These are phyloP conservation scores for Astragalus glycyphyllos DNA, from an alignment of 306 rosid species.

Conservation along the genomic window DNA sequence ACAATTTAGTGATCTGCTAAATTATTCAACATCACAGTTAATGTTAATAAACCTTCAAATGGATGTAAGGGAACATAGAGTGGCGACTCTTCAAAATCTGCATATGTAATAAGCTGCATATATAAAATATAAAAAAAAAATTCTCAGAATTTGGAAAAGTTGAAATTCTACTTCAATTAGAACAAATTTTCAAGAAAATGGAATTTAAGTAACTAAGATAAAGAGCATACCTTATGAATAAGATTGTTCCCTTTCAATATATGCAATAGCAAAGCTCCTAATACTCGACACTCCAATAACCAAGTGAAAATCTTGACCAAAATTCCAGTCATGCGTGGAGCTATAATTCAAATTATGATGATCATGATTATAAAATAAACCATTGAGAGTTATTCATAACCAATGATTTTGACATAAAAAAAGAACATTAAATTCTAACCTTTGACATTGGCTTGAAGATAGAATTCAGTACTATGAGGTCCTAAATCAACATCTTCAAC, in stretches of 20 bases:
- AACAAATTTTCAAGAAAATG: conserved; percentile 8
- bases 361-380: not conserved
- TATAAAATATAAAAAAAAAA: not conserved
- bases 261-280: conserved; percentile 61
- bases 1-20: not conserved
- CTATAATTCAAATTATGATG: conserved; percentile 48
- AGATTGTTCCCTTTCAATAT: conserved; percentile 71
- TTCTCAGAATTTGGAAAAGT: not conserved
- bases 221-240: conserved; percentile 66
- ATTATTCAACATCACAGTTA: conserved; percentile 2
- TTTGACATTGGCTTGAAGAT: conserved; percentile 80
- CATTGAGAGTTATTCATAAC: not conserved
- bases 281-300: conserved; percentile 67
- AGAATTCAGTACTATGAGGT: conserved; percentile 64
- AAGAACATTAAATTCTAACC: conserved; percentile 47
- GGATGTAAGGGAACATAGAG: conserved; percentile 72
- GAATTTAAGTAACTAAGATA: conserved; percentile 5
- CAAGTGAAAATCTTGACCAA: conserved; percentile 73
- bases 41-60: conserved; percentile 66
- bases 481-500: conserved; percentile 63
- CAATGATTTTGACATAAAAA: not conserved
- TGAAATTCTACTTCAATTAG: not conserved
- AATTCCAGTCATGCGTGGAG: conserved; percentile 89
- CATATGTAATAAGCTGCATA: conserved; percentile 76
- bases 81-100: conserved; percentile 81